Conservation (phyloP, 805 yeast species). For the Saturnispora saitoi region DNA sequence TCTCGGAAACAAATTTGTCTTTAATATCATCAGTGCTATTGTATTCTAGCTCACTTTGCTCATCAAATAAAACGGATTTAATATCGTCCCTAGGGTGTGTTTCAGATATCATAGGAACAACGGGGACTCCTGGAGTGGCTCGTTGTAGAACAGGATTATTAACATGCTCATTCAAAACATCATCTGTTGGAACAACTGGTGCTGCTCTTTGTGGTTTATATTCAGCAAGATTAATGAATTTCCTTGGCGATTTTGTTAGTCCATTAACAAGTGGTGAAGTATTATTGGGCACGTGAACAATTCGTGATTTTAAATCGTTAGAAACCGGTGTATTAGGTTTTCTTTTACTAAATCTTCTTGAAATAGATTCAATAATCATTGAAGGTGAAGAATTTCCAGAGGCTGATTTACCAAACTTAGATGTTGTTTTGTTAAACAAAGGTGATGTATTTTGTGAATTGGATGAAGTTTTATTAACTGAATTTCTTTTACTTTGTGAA, state of each 20-base stretch:
- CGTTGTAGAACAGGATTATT: slow-evolving; percentile 8
- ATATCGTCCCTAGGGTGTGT: neutral
- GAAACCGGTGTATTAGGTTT: slow-evolving; percentile 7
- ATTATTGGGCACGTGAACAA: slow-evolving; percentile 18
- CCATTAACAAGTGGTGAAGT: slow-evolving; percentile 1
- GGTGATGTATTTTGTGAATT: slow-evolving; percentile 2
- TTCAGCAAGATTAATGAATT: slow-evolving; percentile 2
- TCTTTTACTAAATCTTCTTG: slow-evolving; percentile 21
- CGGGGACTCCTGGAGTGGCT: slow-evolving; percentile 12
- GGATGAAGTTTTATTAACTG: neutral
- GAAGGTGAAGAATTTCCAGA: slow-evolving; percentile 20
- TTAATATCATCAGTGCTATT: neutral
- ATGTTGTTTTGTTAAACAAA: neutral
- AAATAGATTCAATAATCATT: slow-evolving; percentile 23
- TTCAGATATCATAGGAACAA: neutral
- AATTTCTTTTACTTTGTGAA: neutral
- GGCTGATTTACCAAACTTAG: neutral
- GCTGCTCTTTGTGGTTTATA: slow-evolving; percentile 8
- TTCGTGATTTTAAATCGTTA: slow-evolving; percentile 13
- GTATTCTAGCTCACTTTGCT: neutral
- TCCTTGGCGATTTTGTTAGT: slow-evolving; percentile 4
- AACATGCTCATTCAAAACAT: neutral
- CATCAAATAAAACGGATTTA: neutral
- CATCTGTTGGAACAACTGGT: slow-evolving; percentile 1
- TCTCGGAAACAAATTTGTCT: slow-evolving; percentile 4